Evolutionary conservation across 73 alveolate species (phyloP).

Genomic region (Tetrahymena malaccensis): DNA sequence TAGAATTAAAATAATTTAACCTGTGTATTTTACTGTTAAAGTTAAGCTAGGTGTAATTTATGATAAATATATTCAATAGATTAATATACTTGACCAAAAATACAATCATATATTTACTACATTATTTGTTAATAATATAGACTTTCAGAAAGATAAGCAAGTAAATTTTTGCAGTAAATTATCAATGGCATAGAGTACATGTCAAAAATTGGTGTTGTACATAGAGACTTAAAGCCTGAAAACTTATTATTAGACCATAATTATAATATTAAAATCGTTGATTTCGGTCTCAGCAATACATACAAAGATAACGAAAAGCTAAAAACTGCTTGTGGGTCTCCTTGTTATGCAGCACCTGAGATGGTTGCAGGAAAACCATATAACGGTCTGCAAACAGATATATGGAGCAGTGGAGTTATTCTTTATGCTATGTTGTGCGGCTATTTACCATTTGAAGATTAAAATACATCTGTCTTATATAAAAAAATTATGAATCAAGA

Average conservation of each 20-base stretch:
- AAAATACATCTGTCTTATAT: conserved; percentile 22
- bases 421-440: conserved; percentile 62
- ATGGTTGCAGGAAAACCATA: conserved; percentile 50
- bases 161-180: conserved; percentile 66
- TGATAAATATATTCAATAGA: background rate
- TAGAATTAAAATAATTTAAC: no score
- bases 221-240: conserved; percentile 85
- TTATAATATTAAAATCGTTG: conserved; percentile 54
- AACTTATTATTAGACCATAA: conserved; percentile 58
- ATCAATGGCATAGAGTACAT: conserved; percentile 80
- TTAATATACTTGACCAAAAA: no score
- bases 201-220: conserved; percentile 69
- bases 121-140: background rate
- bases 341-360: conserved; percentile 69
- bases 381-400: conserved; percentile 46
- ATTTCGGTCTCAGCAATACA: conserved; percentile 48
- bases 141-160: conserved; percentile 74
- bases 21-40: background rate
- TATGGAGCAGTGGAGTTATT: conserved; percentile 51
- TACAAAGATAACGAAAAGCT: conserved; percentile 12
- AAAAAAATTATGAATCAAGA: conserved; percentile 31
- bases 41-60: background rate
- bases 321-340: conserved; percentile 57
- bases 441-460: conserved; percentile 56
- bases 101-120: background rate